Evolutionary conservation across 2,329 filamentous ascomycete genomes (phyloP).

Genomic region (Pleurostoma richardsiae): DNA sequence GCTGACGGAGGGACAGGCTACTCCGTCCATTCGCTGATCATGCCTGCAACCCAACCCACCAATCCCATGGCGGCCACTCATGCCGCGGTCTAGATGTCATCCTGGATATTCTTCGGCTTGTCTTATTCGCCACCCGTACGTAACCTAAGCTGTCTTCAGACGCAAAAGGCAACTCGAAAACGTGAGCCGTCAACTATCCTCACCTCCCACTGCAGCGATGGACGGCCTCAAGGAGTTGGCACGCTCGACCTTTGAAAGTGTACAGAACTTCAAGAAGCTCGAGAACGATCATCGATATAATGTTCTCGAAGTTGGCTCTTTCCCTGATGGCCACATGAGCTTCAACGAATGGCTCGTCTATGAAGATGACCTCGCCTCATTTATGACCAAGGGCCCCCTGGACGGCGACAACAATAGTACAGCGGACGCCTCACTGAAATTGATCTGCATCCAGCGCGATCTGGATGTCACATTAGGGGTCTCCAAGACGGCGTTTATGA

Average conservation of each 20-base stretch:
- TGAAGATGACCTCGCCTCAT: constrained; percentile 8
- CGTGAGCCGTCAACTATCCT: too few species aligned
- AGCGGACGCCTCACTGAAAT: constrained; percentile 7
- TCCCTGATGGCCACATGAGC: constrained; percentile 3
- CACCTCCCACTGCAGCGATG: constrained; percentile 1
- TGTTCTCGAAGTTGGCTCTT: constrained; percentile 10
- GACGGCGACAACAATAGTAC: constrained; percentile 4
- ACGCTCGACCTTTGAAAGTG: constrained; percentile 9
- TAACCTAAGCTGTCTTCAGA: too few species aligned
- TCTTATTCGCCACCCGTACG: too few species aligned
- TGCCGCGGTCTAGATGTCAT: too few species aligned
- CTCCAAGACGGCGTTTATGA: constrained; percentile 14
- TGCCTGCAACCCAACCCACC: too few species aligned
- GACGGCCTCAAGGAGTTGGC: constrained; percentile 9
- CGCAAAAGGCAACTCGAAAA: too few species aligned
- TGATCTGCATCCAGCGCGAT: constrained; percentile 8
- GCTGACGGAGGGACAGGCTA: too few species aligned
- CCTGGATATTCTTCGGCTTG: too few species aligned
- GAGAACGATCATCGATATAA: constrained; percentile 4
- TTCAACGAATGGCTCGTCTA: constrained; percentile 10
- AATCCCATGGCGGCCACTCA: too few species aligned
- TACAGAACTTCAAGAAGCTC: constrained; percentile 6
- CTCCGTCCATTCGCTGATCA: too few species aligned
- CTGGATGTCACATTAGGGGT: constrained; percentile 10
- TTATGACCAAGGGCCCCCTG: constrained; percentile 8